A percentile compares a stretch with the other conserved stretches of the same genome.
phyloP scores from a whole-genome alignment of 441 rosid genomes.

The Adansonia rubrostipa region DNA sequence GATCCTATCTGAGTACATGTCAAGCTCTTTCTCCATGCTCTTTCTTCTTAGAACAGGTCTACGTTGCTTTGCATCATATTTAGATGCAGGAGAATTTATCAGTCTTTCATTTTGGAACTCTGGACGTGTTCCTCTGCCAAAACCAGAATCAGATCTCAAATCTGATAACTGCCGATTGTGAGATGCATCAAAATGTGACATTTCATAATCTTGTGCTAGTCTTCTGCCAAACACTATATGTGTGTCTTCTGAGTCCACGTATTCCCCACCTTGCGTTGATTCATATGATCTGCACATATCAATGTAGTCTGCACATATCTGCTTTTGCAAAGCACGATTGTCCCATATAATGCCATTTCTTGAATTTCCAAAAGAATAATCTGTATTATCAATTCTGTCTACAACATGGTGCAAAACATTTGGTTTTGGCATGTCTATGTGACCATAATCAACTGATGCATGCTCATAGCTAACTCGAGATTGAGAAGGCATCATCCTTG shows the following conservation, averaged over 20 bases:
- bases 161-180: constrained; percentile 40
- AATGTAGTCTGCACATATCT: constrained; percentile 34
- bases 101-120: constrained; percentile 41
- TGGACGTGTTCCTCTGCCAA: constrained; percentile 50
- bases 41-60: constrained; percentile 41
- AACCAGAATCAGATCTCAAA: constrained; percentile 46
- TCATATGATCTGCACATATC: constrained; percentile 40
- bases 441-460: constrained; percentile 38
- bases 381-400: constrained; percentile 39
- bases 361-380: constrained; percentile 38
- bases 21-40: constrained; percentile 47
- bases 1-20: constrained; percentile 38
- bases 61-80: constrained; percentile 40
- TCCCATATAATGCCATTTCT: constrained; percentile 42
- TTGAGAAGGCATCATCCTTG: constrained; percentile 37
- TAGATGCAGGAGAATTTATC: constrained; percentile 31
- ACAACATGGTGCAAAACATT: constrained; percentile 35
- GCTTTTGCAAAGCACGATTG: constrained; percentile 38
- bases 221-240: constrained; percentile 41
- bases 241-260: constrained; percentile 38
- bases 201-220: constrained; percentile 38
- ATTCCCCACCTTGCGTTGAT: constrained; percentile 42
- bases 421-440: constrained; percentile 45
- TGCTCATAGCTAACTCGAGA: constrained; percentile 42
- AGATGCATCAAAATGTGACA: constrained; percentile 34